These are phyloP conservation scores for Aspergillus fijiensis DNA, from an alignment of 2,329 filamentous ascomycete genomes.

Conservation along the genomic window DNA sequence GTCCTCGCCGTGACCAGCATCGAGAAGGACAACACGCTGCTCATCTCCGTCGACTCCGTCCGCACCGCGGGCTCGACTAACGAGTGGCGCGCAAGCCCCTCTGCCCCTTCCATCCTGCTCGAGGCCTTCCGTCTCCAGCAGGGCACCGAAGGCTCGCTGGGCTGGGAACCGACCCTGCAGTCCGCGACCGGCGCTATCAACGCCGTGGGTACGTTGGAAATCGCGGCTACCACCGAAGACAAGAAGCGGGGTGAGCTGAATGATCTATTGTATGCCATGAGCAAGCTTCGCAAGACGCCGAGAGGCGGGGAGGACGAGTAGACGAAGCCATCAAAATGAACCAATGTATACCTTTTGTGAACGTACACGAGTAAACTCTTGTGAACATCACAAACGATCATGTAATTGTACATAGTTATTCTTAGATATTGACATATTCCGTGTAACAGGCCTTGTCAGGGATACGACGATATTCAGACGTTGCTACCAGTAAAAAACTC, in stretches of 20 bases:
- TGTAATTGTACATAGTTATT: no score
- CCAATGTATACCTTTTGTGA: background rate
- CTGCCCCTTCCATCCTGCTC: slow-evolving; percentile 26
- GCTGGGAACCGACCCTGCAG: slow-evolving; percentile 26
- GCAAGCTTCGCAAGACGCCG: slow-evolving; percentile 40
- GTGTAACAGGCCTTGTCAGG: no score
- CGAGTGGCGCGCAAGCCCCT: slow-evolving; percentile 30
- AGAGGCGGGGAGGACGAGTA: slow-evolving; percentile 25
- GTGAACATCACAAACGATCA: no score
- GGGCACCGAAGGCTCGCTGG: slow-evolving; percentile 21
- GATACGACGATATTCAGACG: no score
- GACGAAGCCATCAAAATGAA: background rate
- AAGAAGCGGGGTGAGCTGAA: slow-evolving; percentile 36
- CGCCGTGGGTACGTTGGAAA: slow-evolving; percentile 28
- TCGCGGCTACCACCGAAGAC: slow-evolving; percentile 26
- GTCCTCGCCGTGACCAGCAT: slow-evolving; percentile 57
- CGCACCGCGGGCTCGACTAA: slow-evolving; percentile 53
- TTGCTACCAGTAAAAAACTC: no score
- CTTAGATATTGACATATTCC: no score
- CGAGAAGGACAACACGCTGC: slow-evolving; percentile 31
- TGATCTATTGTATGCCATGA: slow-evolving; percentile 40
- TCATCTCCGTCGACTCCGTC: slow-evolving; percentile 56
- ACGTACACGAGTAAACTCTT: no score
- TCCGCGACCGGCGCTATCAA: slow-evolving; percentile 30
- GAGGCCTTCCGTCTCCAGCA: slow-evolving; percentile 30